Base-by-base conservation (phyloP, 2,329 filamentous ascomycete genomes). In the Knoxdaviesia capensis region DNA sequence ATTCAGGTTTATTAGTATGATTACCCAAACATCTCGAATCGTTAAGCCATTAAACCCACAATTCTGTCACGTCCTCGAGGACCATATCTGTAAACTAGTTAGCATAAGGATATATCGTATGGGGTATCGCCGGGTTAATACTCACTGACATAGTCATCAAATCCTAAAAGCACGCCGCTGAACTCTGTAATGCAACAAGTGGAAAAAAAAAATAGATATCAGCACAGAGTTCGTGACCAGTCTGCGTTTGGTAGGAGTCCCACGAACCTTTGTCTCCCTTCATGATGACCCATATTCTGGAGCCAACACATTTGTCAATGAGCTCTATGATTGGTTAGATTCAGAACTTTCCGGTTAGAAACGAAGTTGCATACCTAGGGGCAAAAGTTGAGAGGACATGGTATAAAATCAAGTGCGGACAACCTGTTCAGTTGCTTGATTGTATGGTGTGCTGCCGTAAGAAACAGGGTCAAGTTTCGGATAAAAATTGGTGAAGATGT, bases 71-170 rank as follows among this genome's bases (percentile, higher is more conserved):
- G 51, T 98, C 85, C 57, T 94, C 87, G 32, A 98, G 64, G 6
- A 98, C 90, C 87, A 98, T 98, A 62, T 98, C 88, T 96, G 50
- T 41, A 35, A 47, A 48, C 43, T 41, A 34, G 8, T 34, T 36
- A 29, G 30, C 34, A 39, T 9, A 39, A 10, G 20, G 28, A 35
- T 32, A 33, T 8, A 33, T 6, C 20, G 20, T 20, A 20, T 20
- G 20, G 20, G 20, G 20, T 20, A 20, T 20, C 20, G 20, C 20
- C 20, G 20, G 34, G 34, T 20, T 8, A 28, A 28, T 36, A 94
- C 88, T 67, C 71, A 94, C 87, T 98, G 71, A 98, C 90, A 66
- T 96, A 98, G 71, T 98, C 90, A 58, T 98, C 90, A 54, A 98
- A 98, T 3, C 90, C 90, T 43, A 94, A 74, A 30, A 98, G 70